Base-by-base conservation (phyloP, 139 green algal species). In the Tetraselmis striata region DNA sequence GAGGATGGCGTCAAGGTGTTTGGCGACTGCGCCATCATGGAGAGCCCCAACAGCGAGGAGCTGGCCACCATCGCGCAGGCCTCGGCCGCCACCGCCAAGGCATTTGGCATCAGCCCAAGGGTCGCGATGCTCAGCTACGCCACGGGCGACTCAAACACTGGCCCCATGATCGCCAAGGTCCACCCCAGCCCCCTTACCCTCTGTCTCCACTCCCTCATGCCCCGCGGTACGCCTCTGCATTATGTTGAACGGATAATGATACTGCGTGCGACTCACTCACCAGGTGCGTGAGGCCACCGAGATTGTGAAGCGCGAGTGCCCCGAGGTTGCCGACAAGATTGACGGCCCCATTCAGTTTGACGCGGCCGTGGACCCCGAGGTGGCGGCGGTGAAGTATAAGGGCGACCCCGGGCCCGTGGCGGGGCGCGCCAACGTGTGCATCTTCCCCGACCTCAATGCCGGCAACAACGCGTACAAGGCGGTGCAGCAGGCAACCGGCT, bases 361-460 rank as follows among this genome's bases (percentile, higher is more conserved):
- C 81, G 94, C 94, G 0, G 93, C 94, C 2, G 93, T 97, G 30
- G 92, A 97, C 85, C 89, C 93, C 30, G 79, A 32, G n/a, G 86
- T 96, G 11, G 93, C 93, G 0, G 75, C 79, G 0, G 83, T 92
- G 18, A 96, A 97, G 86, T 85, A 97, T 84, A 96, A 98, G 87
- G 83, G 76, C 29, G 74, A 82, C 1, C 91, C 78, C 75, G 84
- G 45, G 11, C 79, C 92, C 80, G 94, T 98, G 83, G 94, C 94
- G 28, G 94, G 92, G 1, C 83, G 88, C 75, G 94, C 94, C 30
- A 97, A 83, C 0, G 93, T 98, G 11, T 93, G 93, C 81, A 90
- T 98, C 26, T 98, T 98, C 92, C 95, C 95, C 0, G 94, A 98
- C 83, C 90, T 98, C 28, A 97, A 98, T 87, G 95, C 94, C 0